Evolutionary conservation across 192 early-diverging fungal genomes (phyloP), one percentile per base, ranked within the genome.

Genomic region (Dissophora ornata): DNA sequence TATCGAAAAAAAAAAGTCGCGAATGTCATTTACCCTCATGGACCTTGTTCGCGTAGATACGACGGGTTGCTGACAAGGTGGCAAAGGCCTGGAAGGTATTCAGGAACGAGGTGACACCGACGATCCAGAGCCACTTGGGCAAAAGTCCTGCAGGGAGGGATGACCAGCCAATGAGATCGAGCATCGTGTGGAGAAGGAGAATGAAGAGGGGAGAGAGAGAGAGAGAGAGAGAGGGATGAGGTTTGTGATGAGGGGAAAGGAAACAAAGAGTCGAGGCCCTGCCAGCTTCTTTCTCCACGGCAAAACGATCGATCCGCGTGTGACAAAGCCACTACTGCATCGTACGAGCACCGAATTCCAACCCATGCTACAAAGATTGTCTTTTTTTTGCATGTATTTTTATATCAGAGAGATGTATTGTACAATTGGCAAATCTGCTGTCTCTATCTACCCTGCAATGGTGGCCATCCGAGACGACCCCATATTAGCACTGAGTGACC

Each of bases 31-130:
- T 79, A 90, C 89, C 88, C 80, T 91, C 80, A n/a, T 81, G 71
- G 25, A 88, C 86, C 51, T 83, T 86, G 25, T 61, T 75, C 38
- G 83, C 85, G 69, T 97, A 98, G 61, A 98, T 89, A 29, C 87
- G 82, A 22, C 87, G 83, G 8, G 92, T 95, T 64, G 95, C 84
- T 6, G 87, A 82, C 67, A 92, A 82, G 8, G 92, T 92, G 24
- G 90, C 67, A 67, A 91, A 92, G 80, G 91, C 90, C 69, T 98
- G 97, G 36, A 92, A 74, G 24, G 89, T 88, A 82, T 98, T 96
- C 83, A 95, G 94, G 40, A 93, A 77, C 3, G 93, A 92, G 29
- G 91, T 80, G 16, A 85, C 84, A 51, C 92, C 89, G 25, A 92
- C 87, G 18, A 95, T 82, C 63, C 89, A 84, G 34, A 97, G 69